phyloP scores from a whole-genome alignment of 2,329 filamentous ascomycete genomes.

The Cladosporium austrohemisphaericum region DNA sequence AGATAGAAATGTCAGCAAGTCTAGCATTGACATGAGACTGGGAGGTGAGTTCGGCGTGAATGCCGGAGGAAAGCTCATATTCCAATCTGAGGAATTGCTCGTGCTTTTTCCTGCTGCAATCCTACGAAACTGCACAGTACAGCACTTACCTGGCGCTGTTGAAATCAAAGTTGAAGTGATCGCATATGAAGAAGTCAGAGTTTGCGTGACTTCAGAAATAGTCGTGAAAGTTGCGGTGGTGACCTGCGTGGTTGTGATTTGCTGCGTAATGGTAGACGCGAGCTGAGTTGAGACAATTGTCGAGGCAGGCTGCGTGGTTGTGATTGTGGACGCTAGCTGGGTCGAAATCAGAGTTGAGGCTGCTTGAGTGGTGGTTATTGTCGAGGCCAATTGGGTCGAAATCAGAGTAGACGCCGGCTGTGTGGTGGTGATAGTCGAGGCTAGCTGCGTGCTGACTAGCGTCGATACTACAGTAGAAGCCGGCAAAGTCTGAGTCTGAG shows the following conservation, averaged over 20 bases:
- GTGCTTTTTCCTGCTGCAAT: too few relatives aligned
- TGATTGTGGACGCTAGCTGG: background rate
- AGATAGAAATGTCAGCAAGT: background rate
- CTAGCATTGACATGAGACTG: too few relatives aligned
- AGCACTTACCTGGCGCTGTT: conserved; percentile 1
- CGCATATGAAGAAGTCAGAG: conserved; percentile 8
- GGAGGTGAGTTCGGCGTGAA: too few relatives aligned
- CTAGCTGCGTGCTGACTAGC: too few relatives aligned
- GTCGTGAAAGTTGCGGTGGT: conserved; percentile 6
- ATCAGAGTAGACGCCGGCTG: background rate
- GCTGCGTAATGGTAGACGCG: background rate
- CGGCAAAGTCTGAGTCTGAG: background rate
- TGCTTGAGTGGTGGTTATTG: background rate
- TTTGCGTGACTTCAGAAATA: conserved; percentile 3
- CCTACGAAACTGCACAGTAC: background rate
- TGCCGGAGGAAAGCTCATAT: too few relatives aligned
- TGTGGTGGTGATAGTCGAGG: background rate
- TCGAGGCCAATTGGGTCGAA: background rate
- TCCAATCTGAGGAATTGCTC: too few relatives aligned
- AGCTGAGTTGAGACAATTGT: background rate
- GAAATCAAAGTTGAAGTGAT: conserved; percentile 3
- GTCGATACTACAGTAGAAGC: background rate
- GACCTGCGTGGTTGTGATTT: conserved; percentile 1
- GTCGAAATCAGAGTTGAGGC: background rate
- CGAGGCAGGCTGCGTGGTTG: conserved; percentile 1